These are phyloP conservation scores for Sugiyamaella americana DNA, from an alignment of 805 yeast species.

Conservation along the genomic window DNA sequence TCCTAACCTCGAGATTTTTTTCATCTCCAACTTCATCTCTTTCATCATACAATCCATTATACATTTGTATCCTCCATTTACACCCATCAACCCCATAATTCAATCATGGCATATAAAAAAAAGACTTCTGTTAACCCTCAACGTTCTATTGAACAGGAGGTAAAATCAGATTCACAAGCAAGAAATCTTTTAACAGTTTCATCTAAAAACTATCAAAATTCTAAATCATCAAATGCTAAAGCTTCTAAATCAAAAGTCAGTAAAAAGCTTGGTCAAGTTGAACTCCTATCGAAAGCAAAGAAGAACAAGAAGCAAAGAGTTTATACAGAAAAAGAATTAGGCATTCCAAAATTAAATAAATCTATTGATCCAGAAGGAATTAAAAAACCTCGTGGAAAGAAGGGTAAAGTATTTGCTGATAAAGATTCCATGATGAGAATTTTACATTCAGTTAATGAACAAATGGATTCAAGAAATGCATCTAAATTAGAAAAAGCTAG, in stretches of 20 bases:
- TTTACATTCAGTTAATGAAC: slow-evolving; percentile 75
- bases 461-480: slow-evolving; percentile 69
- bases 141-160: slow-evolving; percentile 34
- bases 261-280: slow-evolving; percentile 4
- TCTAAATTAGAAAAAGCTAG: slow-evolving; percentile 86
- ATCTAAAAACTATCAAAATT: slow-evolving; percentile 16
- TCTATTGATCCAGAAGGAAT: slow-evolving; percentile 80
- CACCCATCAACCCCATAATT: too few relatives aligned
- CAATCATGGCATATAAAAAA: slow-evolving; percentile 2
- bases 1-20: too few relatives aligned
- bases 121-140: slow-evolving; percentile 9
- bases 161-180: slow-evolving; percentile 22
- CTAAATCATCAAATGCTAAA: slow-evolving; percentile 3
- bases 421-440: slow-evolving; percentile 71
- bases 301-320: slow-evolving; percentile 27
- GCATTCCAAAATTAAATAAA: slow-evolving; percentile 72
- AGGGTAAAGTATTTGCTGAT: slow-evolving; percentile 39
- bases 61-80: too few relatives aligned
- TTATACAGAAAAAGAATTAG: slow-evolving; percentile 71
- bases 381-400: slow-evolving; percentile 70
- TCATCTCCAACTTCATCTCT: too few relatives aligned
- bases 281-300: slow-evolving; percentile 6
- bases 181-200: slow-evolving; percentile 19
- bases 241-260: slow-evolving; percentile 8
- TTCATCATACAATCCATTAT: too few relatives aligned